Percentiles rank a stretch among this genome's conserved stretches.
Conservation (phyloP, 108 stramenopile genomes). For the Nitzschia sp. region DNA sequence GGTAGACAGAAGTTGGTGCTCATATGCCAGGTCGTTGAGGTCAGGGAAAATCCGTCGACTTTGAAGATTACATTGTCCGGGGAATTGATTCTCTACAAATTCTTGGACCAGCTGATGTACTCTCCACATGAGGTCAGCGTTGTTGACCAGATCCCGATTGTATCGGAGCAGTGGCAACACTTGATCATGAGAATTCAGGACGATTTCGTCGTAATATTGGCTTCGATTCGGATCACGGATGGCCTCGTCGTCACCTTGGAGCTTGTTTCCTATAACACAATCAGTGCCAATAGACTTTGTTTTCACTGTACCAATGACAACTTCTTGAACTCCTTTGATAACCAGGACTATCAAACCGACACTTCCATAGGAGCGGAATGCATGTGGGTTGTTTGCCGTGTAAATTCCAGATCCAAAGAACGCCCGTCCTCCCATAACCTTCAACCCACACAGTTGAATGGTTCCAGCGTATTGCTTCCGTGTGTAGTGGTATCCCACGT, state of each 20-base stretch:
- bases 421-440: neutral
- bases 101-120: neutral
- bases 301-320: neutral
- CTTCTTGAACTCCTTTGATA: constrained; percentile 18
- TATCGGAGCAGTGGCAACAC: constrained; percentile 31
- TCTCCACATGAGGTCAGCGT: neutral
- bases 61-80: neutral
- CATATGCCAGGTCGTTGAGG: neutral
- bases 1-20: neutral
- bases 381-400: constrained; percentile 33
- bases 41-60: neutral
- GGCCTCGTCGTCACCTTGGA: neutral
- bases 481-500: neutral
- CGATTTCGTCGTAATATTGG: constrained; percentile 31
- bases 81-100: constrained; percentile 15
- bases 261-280: constrained; percentile 41
- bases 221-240: constrained; percentile 2
- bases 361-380: constrained; percentile 36
- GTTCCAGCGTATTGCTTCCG: neutral
- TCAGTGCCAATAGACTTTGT: neutral
- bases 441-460: neutral
- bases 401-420: constrained; percentile 49
- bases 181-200: constrained; percentile 31
- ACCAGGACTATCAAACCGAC: constrained; percentile 36
- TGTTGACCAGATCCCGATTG: constrained; percentile 10